A percentile compares a stretch with the other conserved stretches of the same genome.
Conservation (phyloP, 805 yeast genomes). For the Kockiozyma suomiensis region DNA sequence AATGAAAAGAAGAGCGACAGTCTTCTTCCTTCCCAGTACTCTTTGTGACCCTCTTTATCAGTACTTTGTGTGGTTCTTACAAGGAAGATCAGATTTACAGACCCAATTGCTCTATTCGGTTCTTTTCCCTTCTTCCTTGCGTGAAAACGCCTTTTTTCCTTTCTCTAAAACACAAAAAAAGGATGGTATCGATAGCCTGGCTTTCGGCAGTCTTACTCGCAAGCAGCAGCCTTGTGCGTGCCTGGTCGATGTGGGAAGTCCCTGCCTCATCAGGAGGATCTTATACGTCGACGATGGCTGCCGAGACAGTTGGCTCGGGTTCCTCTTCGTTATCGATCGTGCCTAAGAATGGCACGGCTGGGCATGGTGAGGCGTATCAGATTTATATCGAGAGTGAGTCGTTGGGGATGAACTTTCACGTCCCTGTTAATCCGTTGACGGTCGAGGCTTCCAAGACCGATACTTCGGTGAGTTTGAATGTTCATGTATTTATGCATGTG, state of each 20-base stretch:
- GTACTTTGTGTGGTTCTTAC: too few species aligned
- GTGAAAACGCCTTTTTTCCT: too few species aligned
- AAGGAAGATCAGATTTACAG: too few species aligned
- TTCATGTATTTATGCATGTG: not conserved
- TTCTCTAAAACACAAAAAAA: too few species aligned
- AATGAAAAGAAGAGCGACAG: too few species aligned
- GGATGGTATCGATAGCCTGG: too few species aligned
- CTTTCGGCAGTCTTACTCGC: too few species aligned
- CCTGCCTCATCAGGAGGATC: not conserved
- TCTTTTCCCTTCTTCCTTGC: too few species aligned
- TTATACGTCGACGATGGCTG: not conserved
- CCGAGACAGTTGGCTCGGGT: not conserved
- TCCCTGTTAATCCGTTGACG: conserved; percentile 22
- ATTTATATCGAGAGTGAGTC: conserved; percentile 12
- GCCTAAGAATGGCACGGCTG: conserved; percentile 15
- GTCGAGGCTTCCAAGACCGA: conserved; percentile 21
- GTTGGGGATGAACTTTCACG: conserved; percentile 7
- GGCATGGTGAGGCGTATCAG: conserved; percentile 12
- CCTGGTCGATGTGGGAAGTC: conserved; percentile 7
- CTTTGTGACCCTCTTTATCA: too few species aligned
- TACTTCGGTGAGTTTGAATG: conserved; percentile 6
- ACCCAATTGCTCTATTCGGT: too few species aligned
- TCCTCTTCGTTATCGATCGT: conserved; percentile 13
- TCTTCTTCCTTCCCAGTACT: too few species aligned
- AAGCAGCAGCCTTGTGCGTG: not conserved